Evolutionary conservation across 305 asterid genomes (phyloP).

Genomic region (Plantago lanceolata): DNA sequence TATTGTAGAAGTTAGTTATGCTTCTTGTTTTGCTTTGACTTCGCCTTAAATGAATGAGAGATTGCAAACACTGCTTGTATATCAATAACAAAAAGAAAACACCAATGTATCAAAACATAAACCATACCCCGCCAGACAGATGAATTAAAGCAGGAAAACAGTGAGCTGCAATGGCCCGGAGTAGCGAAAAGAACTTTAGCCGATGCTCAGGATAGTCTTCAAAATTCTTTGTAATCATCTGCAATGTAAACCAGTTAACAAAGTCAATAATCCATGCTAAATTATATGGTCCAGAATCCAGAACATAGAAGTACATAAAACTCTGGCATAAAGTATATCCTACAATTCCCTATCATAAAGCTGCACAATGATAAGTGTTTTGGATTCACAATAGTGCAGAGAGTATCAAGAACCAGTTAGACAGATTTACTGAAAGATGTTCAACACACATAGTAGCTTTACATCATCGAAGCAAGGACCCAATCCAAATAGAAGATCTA

Average conservation of each 20-base stretch:
- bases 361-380: conserved; percentile 2
- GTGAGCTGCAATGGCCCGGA: conserved; percentile 84
- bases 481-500: neutral
- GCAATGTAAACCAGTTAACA: conserved; percentile 27
- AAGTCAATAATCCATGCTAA: neutral
- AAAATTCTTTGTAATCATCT: conserved; percentile 97
- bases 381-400: neutral
- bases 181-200: conserved; percentile 88
- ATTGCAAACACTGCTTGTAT: too few species aligned
- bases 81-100: too few species aligned
- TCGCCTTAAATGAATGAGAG: too few species aligned
- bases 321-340: too few species aligned
- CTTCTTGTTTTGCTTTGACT: too few species aligned
- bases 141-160: conserved; percentile 93
- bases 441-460: neutral
- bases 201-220: conserved; percentile 99
- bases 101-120: conserved; percentile 8
- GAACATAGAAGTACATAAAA: too few species aligned
- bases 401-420: neutral
- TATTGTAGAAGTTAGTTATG: too few species aligned
- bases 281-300: too few species aligned
- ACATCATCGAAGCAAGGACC: neutral
- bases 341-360: conserved; percentile 10
- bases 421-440: neutral
- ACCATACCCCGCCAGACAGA: conserved; percentile 82